phyloP scores from a whole-genome alignment of 2,329 filamentous ascomycete genomes.

The Fonsecaea monophora region DNA sequence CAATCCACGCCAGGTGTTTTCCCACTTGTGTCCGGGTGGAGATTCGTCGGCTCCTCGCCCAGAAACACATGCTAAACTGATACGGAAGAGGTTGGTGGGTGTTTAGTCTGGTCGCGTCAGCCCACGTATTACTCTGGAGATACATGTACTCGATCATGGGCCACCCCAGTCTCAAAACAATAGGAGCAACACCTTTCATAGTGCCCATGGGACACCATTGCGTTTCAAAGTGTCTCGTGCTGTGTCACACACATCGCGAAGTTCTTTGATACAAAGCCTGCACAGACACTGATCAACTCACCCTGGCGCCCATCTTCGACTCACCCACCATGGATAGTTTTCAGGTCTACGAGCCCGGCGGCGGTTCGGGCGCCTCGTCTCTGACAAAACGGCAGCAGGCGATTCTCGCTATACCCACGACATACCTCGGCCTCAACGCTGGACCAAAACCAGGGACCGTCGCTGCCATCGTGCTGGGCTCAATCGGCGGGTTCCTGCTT shows the following conservation, averaged over 20 bases:
- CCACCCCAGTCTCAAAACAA: background rate
- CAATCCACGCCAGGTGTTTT: slow-evolving; percentile 1
- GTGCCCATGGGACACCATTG: background rate
- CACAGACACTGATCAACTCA: background rate
- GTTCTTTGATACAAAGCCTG: background rate
- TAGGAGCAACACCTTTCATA: background rate
- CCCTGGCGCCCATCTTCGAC: slow-evolving; percentile 1
- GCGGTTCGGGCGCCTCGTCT: background rate
- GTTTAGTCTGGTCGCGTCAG: background rate
- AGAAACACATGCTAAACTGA: background rate
- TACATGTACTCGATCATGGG: background rate
- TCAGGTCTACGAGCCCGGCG: slow-evolving; percentile 13
- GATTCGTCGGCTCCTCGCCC: background rate
- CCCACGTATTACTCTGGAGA: background rate
- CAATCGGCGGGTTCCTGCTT: slow-evolving; percentile 59
- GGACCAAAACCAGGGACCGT: slow-evolving; percentile 57
- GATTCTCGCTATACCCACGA: slow-evolving; percentile 62
- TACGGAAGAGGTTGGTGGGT: background rate
- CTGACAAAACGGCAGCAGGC: slow-evolving; percentile 34
- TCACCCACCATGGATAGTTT: slow-evolving; percentile 16
- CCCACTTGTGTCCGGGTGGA: background rate
- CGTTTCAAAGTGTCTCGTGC: background rate
- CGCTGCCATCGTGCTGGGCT: slow-evolving; percentile 55
- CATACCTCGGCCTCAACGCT: slow-evolving; percentile 61
- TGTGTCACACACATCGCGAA: background rate